Conservation (phyloP, 495 filamentous ascomycete species). For the Hypoxylon fragiforme region DNA sequence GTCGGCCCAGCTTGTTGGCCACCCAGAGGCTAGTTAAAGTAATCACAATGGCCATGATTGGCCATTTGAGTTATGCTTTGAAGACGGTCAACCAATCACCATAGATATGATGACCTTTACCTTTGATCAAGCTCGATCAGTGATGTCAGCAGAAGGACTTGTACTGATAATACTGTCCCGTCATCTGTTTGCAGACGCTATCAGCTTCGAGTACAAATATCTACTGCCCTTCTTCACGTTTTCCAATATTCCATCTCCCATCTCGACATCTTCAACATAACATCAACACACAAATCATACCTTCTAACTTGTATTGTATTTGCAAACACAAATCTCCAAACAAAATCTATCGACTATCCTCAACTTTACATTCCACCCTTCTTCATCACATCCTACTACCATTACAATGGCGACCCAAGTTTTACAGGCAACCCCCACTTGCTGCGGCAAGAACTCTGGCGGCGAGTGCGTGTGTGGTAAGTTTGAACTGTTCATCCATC, state of each 20-base stretch:
- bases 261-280: neutral
- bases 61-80: neutral
- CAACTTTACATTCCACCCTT: neutral
- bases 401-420: slow-evolving; percentile 38
- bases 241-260: neutral
- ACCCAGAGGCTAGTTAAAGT: slow-evolving; percentile 5
- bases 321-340: neutral
- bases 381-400: slow-evolving; percentile 1
- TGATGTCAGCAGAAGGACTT: slow-evolving; percentile 26
- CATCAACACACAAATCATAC: neutral
- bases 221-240: neutral
- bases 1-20: neutral
- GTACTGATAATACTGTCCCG: neutral
- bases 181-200: neutral
- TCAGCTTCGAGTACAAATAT: slow-evolving; percentile 15
- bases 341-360: neutral
- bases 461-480: slow-evolving; percentile 55
- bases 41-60: slow-evolving; percentile 27
- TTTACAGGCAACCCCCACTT: slow-evolving; percentile 44
- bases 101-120: slow-evolving; percentile 26
- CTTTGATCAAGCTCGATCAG: slow-evolving; percentile 7
- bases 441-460: slow-evolving; percentile 53
- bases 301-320: too few relatives aligned
- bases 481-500: slow-evolving; percentile 8
- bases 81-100: slow-evolving; percentile 17